Conservation (phyloP, 305 asterid species). For the Fraxinus platypoda region DNA sequence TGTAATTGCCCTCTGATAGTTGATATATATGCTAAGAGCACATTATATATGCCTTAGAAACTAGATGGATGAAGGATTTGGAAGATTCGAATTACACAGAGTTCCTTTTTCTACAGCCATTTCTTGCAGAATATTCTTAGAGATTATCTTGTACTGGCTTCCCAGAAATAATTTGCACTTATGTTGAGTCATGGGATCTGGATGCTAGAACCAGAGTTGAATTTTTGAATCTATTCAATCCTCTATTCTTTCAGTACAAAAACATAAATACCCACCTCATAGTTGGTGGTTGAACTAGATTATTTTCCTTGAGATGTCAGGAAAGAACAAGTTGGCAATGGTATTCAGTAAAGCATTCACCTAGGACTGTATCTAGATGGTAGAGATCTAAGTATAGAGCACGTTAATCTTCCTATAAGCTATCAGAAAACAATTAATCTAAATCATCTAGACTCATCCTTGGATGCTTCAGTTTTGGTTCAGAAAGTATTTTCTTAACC, state of each 20-base stretch:
- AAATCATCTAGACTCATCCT: not conserved
- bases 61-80: not conserved
- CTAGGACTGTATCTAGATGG: not conserved
- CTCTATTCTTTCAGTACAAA: not conserved
- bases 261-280: not conserved
- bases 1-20: not conserved
- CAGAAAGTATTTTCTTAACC: not conserved
- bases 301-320: not conserved
- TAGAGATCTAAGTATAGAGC: not conserved
- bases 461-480: not conserved
- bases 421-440: not conserved
- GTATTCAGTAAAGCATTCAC: not conserved
- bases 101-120: not conserved
- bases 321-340: not conserved
- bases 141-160: not conserved
- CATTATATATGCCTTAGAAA: not conserved
- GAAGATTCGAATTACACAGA: not conserved
- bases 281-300: not conserved
- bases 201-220: not conserved
- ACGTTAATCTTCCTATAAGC: not conserved
- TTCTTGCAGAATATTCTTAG: not conserved
- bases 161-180: not conserved
- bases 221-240: not conserved
- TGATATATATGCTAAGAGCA: not conserved
- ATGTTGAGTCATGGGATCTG: not conserved